Base-by-base conservation (phyloP, 2,329 filamentous ascomycete species). In the Stagonosporopsis vannaccii region DNA sequence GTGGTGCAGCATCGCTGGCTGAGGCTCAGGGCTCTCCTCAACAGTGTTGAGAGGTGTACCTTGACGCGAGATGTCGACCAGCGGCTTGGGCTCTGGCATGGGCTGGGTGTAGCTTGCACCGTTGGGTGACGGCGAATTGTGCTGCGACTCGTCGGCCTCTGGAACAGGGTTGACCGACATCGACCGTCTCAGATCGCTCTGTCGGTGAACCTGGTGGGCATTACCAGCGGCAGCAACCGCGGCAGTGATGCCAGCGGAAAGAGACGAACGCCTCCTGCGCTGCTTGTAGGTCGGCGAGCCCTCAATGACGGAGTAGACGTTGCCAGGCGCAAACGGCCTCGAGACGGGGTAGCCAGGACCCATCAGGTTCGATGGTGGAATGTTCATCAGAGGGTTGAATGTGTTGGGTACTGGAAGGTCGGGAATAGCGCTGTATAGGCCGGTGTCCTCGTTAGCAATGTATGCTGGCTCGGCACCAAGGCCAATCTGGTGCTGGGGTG, bases 231-330 rank as follows among this genome's bases (percentile, higher is more conserved):
- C 81, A 42, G 86, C 83, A n/a, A 89, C 85, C 61, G 88, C 86
- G 63, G 89, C 86, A 58, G 90, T 87, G 75, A 92, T 86, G 65
- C 89, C 87, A 12, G 91, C 89, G 22, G 94, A 92, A 61, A 98
- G 92, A 37, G 94, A 98, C 32, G 95, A 97, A 61, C 95, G 90
- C 66, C 95, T 88, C 76, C 95, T 87, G 69, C 95, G 87, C 82
- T 98, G 95, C 85, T 99, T 99, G 82, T 99, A 99, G 33, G 95
- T 98, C 12, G 95, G 95, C 25, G 95, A 99, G 44, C 95, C 95
- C 80, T 99, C 95, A 73, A 98, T 95, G 45, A 97, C 93, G 44
- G 92, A 94, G 81, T 96, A 97, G 66, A 95, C 90, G 75, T 92
- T 96, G 77, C 89, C 90, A 48, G 82, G 81, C 66, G 91, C 91